phyloP scores from a whole-genome alignment of 2,329 filamentous ascomycete genomes.

The Xylaria arbuscula region DNA sequence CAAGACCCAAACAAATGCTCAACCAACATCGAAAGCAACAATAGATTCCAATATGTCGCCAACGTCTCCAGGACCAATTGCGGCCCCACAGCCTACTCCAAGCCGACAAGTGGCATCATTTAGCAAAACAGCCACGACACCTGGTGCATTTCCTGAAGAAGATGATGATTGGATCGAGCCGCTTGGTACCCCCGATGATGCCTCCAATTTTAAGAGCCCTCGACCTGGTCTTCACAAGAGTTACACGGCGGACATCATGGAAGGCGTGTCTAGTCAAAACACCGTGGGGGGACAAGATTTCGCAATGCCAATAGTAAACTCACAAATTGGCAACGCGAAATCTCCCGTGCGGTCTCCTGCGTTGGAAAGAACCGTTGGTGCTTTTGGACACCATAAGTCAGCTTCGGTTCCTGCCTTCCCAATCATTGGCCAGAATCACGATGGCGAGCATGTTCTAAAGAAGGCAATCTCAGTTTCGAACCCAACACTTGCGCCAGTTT shows the following conservation, averaged over 20 bases:
- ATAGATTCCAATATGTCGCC: constrained; percentile 53
- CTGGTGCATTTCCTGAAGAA: constrained; percentile 70
- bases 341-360: constrained; percentile 54
- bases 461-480: constrained; percentile 73
- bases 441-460: constrained; percentile 57
- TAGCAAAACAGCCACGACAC: constrained; percentile 56
- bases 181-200: constrained; percentile 54
- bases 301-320: constrained; percentile 55
- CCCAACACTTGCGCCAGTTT: constrained; percentile 62
- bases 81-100: constrained; percentile 48
- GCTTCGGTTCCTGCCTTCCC: constrained; percentile 69
- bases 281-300: constrained; percentile 62
- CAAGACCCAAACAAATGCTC: constrained; percentile 63
- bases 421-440: constrained; percentile 40
- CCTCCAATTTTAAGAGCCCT: constrained; percentile 54
- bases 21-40: constrained; percentile 62
- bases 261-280: constrained; percentile 62
- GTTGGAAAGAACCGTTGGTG: constrained; percentile 49
- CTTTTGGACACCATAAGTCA: constrained; percentile 68
- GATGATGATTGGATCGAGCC: constrained; percentile 73
- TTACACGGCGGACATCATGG: constrained; percentile 70
- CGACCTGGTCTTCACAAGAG: constrained; percentile 69
- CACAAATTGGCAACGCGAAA: constrained; percentile 47
- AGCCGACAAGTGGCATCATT: constrained; percentile 55
- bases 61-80: constrained; percentile 41